Evolutionary conservation across 306 rosid species (phyloP).

Genomic region (Prinsepia uniflora): DNA sequence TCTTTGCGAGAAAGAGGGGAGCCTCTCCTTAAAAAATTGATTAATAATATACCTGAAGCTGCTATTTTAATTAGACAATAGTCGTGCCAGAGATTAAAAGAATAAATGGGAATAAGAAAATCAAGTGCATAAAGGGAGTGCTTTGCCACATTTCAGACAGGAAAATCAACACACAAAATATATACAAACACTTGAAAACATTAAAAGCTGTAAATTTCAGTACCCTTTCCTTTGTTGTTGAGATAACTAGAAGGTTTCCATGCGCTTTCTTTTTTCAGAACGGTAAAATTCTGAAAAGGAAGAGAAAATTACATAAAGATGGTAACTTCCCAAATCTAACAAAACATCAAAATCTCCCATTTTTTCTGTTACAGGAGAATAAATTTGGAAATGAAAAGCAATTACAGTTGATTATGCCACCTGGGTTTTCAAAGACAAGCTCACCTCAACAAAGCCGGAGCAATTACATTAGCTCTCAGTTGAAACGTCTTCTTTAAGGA

Average conservation of each 20-base stretch:
- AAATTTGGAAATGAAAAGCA: conserved; percentile 8
- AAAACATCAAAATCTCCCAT: conserved; percentile 41
- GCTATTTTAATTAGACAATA: conserved; percentile 37
- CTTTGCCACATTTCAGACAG: conserved; percentile 43
- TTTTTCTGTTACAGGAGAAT: neutral
- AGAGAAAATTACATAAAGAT: conserved; percentile 31
- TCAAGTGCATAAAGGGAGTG: conserved; percentile 31
- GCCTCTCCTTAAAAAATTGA: conserved; percentile 37
- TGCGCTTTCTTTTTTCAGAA: neutral
- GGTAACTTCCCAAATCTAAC: conserved; percentile 40
- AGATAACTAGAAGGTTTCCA: neutral
- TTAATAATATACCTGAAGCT: conserved; percentile 41
- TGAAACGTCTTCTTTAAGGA: conserved; percentile 19
- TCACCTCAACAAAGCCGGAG: conserved; percentile 5
- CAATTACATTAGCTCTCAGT: conserved; percentile 20
- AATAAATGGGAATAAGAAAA: conserved; percentile 28
- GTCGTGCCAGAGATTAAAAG: conserved; percentile 26
- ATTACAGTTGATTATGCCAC: neutral
- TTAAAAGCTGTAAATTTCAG: conserved; percentile 35
- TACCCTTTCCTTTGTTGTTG: neutral
- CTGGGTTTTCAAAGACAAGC: neutral
- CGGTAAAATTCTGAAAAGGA: conserved; percentile 1
- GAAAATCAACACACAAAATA: conserved; percentile 22
- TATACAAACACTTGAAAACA: conserved; percentile 31
- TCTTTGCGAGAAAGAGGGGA: conserved; percentile 21